Percentiles rank a stretch among this genome's conserved stretches.
These are phyloP conservation scores for Cudoniella acicularis DNA, from an alignment of 495 filamentous ascomycete species.

Conservation along the genomic window DNA sequence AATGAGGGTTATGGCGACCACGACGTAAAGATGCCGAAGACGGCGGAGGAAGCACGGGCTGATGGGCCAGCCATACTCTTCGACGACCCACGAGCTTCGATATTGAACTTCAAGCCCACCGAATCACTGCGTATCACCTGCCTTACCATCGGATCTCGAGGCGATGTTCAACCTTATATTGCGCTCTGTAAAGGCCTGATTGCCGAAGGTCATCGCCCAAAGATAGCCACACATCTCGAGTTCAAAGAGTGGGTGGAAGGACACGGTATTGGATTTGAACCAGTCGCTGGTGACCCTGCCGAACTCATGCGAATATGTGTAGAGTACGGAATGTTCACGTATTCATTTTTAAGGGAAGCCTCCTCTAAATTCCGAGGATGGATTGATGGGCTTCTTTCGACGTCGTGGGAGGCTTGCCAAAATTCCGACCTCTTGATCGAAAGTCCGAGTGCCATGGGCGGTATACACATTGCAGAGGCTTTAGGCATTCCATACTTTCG, in stretches of 20 bases:
- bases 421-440: conserved; percentile 89
- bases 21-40: conserved; percentile 53
- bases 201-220: conserved; percentile 79
- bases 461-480: conserved; percentile 98
- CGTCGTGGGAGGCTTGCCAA: conserved; percentile 84
- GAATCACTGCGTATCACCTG: conserved; percentile 85
- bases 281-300: conserved; percentile 85
- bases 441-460: conserved; percentile 94
- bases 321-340: conserved; percentile 96
- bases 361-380: conserved; percentile 87
- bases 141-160: conserved; percentile 90
- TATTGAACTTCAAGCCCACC: conserved; percentile 89
- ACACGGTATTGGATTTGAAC: conserved; percentile 88
- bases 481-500: conserved; percentile 93
- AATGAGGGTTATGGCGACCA: conserved; percentile 56
- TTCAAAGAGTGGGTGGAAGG: conserved; percentile 84
- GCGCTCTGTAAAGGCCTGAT: conserved; percentile 88
- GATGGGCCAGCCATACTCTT: conserved; percentile 75
- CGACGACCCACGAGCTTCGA: conserved; percentile 87
- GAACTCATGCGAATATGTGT: conserved; percentile 96
- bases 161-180: conserved; percentile 97
- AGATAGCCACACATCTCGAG: conserved; percentile 88
- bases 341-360: conserved; percentile 82
- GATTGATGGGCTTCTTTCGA: conserved; percentile 82
- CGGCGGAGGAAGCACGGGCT: conserved; percentile 40